Base-by-base conservation (phyloP, 352 stramenopile species). In the Phytophthora ramorum region DNA sequence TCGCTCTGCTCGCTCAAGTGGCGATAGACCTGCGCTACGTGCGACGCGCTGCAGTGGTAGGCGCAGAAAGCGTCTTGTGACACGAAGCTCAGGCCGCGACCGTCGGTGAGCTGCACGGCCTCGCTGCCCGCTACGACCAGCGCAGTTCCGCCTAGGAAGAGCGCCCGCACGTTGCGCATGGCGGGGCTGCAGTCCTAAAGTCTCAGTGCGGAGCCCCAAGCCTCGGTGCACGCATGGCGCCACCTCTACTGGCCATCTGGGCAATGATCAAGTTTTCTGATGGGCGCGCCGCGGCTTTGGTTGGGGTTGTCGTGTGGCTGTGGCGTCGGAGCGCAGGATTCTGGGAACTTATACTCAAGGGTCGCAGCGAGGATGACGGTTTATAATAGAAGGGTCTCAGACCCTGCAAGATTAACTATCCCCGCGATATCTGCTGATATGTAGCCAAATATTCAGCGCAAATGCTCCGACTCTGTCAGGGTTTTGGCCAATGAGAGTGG, bases 21-120 rank as follows among this genome's bases (percentile, higher is more conserved):
- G n/a, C 74, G 66, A 49, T 83, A 84, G 8, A 50, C 74, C 28
- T 73, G 72, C 8, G 58, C 46, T 16, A 82, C 75, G 57, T 90
- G 83, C 28, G 69, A 59, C n/a, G 63, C 6, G 38, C 71, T 83
- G 71, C 83, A 91, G 71, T 91, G 83, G 58, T 80, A 91, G 28
- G 48, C 61, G 56, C 83, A 91, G 55, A 91, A 86, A 17, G 78
- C 78, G 5, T 76, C 66, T 12, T 55, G 50, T 12, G 73, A 78
- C 12, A 76, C 66, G 63, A 91, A 91, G n/a, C 53, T 51, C 44
- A 91, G 64, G 0, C 78, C 82, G 6, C 50, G 32, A 3, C 53
- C 28, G 65, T 88, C 79, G 10, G 48, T 58, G 4, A 78, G 46
- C 14, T 67, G 48, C 26, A 41, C 24, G 10, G 26, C 47, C 16